Conservation (phyloP, 768 basidiomycete genomes). For the Pleurotus eryngii region DNA sequence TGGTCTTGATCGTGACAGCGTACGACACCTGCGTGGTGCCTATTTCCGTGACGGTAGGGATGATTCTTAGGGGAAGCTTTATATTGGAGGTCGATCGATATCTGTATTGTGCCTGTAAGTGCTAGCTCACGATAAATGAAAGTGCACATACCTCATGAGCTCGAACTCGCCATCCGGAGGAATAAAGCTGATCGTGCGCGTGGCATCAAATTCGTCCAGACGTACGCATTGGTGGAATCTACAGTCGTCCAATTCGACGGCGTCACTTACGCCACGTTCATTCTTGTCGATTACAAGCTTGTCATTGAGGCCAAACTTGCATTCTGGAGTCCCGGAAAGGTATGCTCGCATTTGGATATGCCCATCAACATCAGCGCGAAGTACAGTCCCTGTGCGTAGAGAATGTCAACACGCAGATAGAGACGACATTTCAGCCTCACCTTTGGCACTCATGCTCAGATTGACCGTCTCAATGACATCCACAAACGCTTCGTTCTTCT, state of each 20-base stretch:
- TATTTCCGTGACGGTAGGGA: conserved; percentile 90
- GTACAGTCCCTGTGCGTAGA: conserved; percentile 59
- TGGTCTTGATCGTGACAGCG: conserved; percentile 81
- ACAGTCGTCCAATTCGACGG: conserved; percentile 96
- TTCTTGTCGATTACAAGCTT: conserved; percentile 95
- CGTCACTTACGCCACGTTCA: conserved; percentile 61
- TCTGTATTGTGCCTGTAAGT: conserved; percentile 36
- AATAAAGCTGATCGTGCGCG: conserved; percentile 92
- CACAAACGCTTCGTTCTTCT: conserved; percentile 99
- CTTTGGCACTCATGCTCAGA: conserved; percentile 95
- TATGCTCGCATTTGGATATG: conserved; percentile 99
- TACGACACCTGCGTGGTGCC: conserved; percentile 93
- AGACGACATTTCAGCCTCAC: conserved; percentile 33
- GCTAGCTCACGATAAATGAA: neutral
- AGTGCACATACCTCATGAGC: conserved; percentile 75
- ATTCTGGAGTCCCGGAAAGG: conserved; percentile 94
- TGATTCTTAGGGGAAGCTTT: conserved; percentile 86
- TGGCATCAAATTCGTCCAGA: conserved; percentile 90
- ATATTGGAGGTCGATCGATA: conserved; percentile 96
- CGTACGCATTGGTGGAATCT: conserved; percentile 98
- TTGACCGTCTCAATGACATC: conserved; percentile 98
- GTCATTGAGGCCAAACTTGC: conserved; percentile 98
- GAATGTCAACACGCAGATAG: conserved; percentile 2
- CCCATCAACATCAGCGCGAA: conserved; percentile 97
- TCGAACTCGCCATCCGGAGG: conserved; percentile 99